These are phyloP conservation scores for Erysimum cheiri DNA, from an alignment of 441 rosid species.

Conservation along the genomic window DNA sequence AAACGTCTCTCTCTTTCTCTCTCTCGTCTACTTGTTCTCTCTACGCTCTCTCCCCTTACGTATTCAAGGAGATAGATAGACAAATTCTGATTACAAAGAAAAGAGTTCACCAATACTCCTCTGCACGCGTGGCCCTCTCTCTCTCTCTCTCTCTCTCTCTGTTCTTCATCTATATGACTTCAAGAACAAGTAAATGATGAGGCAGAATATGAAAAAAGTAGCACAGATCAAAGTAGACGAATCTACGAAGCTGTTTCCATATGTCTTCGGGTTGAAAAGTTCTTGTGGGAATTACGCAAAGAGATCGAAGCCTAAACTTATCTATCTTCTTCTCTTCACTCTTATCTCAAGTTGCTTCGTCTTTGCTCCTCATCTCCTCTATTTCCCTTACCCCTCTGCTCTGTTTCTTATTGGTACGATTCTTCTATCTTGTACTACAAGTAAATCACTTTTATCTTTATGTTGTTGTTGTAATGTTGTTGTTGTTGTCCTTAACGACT, in stretches of 20 bases:
- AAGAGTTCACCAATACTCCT: background rate
- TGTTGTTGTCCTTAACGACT: conserved; percentile 10
- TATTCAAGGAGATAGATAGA: conserved; percentile 22
- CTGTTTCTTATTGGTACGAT: conserved; percentile 54
- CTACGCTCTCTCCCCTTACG: conserved; percentile 17
- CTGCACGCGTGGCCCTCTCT: conserved; percentile 1
- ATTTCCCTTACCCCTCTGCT: conserved; percentile 48
- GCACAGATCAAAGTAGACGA: conserved; percentile 32
- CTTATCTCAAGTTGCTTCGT: conserved; percentile 68
- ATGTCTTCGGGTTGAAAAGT: conserved; percentile 6
- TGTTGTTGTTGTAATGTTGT: background rate
- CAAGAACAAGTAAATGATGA: conserved; percentile 28
- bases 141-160: background rate
- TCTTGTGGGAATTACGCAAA: conserved; percentile 36
- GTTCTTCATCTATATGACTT: conserved; percentile 26
- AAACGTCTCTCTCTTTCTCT: conserved; percentile 14
- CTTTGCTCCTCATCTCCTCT: conserved; percentile 58
- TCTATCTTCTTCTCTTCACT: conserved; percentile 64
- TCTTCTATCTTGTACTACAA: conserved; percentile 25
- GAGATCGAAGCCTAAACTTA: conserved; percentile 69
- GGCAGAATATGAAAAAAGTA: conserved; percentile 31
- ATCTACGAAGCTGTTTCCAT: conserved; percentile 28
- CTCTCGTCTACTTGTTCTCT: background rate
- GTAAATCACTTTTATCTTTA: background rate
- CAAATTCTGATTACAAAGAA: background rate